Conservation (phyloP, 2,329 filamentous ascomycete species). For the Stachybotrys chlorohalonatus region DNA sequence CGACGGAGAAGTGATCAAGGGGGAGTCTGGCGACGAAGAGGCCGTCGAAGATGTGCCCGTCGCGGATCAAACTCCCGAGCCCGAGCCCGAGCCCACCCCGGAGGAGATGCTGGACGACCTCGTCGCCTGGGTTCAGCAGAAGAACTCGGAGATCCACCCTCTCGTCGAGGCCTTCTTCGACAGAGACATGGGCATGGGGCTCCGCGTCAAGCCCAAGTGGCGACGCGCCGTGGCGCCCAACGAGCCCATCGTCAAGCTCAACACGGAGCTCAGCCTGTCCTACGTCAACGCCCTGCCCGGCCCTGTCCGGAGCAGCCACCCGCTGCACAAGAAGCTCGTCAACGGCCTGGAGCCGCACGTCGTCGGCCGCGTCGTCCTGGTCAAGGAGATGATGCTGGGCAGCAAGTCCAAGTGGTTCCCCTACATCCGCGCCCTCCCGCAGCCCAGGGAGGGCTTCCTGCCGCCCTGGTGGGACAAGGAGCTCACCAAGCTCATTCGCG, state of each 20-base stretch:
- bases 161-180: conserved; percentile 44
- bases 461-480: conserved; percentile 56
- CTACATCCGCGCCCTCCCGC: conserved; percentile 58
- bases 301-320: not conserved
- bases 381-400: conserved; percentile 56
- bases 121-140: conserved; percentile 35
- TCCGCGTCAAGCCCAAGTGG: conserved; percentile 34
- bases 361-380: conserved; percentile 57
- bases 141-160: conserved; percentile 40
- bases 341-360: conserved; percentile 45
- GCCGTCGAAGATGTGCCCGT: too few species aligned
- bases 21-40: too few species aligned
- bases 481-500: conserved; percentile 47
- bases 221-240: conserved; percentile 12
- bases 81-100: too few species aligned
- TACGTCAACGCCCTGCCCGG: conserved; percentile 38
- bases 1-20: too few species aligned
- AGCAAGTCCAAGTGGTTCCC: conserved; percentile 55
- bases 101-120: conserved; percentile 17
- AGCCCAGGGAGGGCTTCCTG: conserved; percentile 46
- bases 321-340: conserved; percentile 43
- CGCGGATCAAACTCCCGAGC: too few species aligned
- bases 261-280: conserved; percentile 45
- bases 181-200: conserved; percentile 40
- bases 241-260: conserved; percentile 41